Base-by-base conservation (phyloP, 2,329 filamentous ascomycete genomes). In the Cyclaneusma minus region DNA sequence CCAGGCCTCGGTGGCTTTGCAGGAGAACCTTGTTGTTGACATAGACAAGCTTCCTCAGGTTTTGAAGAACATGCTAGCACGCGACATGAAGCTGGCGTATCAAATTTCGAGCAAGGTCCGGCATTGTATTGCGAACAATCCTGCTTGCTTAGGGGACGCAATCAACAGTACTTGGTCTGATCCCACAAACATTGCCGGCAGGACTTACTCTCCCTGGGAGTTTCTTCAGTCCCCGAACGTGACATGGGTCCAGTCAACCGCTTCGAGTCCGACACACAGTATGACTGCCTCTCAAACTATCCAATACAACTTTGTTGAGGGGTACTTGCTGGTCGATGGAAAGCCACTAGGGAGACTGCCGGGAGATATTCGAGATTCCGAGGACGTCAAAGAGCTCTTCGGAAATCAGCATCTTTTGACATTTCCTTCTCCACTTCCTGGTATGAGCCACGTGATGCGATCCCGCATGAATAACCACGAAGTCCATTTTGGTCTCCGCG, bases 401-500 rank as follows among this genome's bases (percentile, higher is more conserved):
- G 62, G 62, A 0, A 45, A 57, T 2, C 56, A 62, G 9, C 51
- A 52, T 14, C 52, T 74, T 0, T 52, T 58, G 1, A 63, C 60
- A 0, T 64, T 45, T 12, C 62, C 69, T 0, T 76, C 71, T 0
- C 29, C 35, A 0, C 32, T 67, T 0, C 43, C 39, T 0, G 67
- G 63, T 0, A 71, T 77, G 62, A 55, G 54, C 1, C 62, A 70
- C 29, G 48, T 50, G 17, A 41, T 64, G 4, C 50, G 50, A 29
- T 29, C 44, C 43, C 1, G 31, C 19, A 45, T 53, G 10, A 31
- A 51, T 1, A 49, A 41, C 0, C 52, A 63, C 35, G 36, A 53
- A 2, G 47, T 78, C 1, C 66, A 79, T 38, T 38, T 79, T 21
- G 68, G 70, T 0, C 53, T 58, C 10, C 50, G 58, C 0, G 31